Evolutionary conservation across 768 basidiomycete genomes (phyloP).

Genomic region (Xerocomus brunneocitrinus): DNA sequence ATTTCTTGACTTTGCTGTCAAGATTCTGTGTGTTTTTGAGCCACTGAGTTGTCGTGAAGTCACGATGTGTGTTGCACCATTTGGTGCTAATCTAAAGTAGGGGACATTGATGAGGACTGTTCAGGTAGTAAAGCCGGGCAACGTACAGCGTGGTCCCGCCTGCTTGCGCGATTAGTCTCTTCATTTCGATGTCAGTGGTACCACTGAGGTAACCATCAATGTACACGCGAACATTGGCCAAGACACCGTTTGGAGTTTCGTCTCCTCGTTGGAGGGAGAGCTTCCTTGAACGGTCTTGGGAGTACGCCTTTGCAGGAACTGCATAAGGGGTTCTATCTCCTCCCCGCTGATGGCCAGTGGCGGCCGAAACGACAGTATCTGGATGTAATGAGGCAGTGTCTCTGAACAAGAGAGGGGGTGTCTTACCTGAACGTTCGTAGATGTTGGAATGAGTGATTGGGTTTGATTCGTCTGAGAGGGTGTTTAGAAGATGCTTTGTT

Average conservation of each 20-base stretch:
- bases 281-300: constrained; percentile 44
- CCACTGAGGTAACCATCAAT: constrained; percentile 65
- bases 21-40: constrained; percentile 62
- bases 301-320: constrained; percentile 33
- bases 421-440: constrained; percentile 54
- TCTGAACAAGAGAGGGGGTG: neutral
- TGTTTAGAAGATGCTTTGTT: constrained; percentile 57
- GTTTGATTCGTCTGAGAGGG: constrained; percentile 59
- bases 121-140: constrained; percentile 1
- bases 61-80: constrained; percentile 73
- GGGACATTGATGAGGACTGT: neutral
- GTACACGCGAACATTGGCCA: constrained; percentile 52
- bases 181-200: constrained; percentile 81
- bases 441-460: constrained; percentile 77
- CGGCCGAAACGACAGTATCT: constrained; percentile 60
- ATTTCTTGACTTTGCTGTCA: constrained; percentile 47
- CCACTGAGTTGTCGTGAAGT: constrained; percentile 69
- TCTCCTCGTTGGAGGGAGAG: constrained; percentile 32
- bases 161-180: constrained; percentile 55
- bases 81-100: constrained; percentile 44
- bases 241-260: constrained; percentile 20
- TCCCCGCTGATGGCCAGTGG: constrained; percentile 66
- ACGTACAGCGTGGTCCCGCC: constrained; percentile 66
- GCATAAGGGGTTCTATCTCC: constrained; percentile 36
- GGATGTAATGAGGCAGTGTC: neutral